Evolutionary conservation across 139 green algal species (phyloP).

Genomic region (Limnomonas spitsbergensis): DNA sequence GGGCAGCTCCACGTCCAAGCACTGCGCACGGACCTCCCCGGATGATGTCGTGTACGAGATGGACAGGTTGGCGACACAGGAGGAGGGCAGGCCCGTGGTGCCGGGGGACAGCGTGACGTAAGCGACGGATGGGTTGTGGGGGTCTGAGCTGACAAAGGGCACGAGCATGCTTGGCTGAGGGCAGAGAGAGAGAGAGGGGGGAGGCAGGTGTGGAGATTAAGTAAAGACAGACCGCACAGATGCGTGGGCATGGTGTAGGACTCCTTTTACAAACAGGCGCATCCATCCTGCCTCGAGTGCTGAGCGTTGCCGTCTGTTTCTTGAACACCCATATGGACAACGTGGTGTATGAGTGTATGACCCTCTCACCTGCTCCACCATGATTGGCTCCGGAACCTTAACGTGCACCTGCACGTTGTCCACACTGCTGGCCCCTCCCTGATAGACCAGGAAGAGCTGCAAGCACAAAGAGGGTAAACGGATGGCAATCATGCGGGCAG

Average conservation of each 20-base stretch:
- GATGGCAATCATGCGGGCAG: too few species aligned
- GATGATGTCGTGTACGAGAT: conserved; percentile 14
- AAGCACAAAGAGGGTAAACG: too few species aligned
- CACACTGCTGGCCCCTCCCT: neutral
- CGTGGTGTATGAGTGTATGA: too few species aligned
- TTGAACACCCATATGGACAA: too few species aligned
- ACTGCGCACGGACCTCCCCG: conserved; percentile 17
- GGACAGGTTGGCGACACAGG: neutral
- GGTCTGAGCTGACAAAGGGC: conserved; percentile 13
- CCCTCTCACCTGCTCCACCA: neutral
- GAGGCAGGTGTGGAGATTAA: neutral
- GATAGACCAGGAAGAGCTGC: neutral
- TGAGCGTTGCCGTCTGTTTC: too few species aligned
- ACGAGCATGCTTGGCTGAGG: conserved; percentile 23
- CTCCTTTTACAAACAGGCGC: too few species aligned
- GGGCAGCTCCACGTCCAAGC: conserved; percentile 40
- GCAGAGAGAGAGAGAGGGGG: neutral
- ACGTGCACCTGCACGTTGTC: neutral
- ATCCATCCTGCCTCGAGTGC: too few species aligned
- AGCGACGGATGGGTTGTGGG: conserved; percentile 21
- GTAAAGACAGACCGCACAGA: too few species aligned
- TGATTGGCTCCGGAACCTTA: neutral
- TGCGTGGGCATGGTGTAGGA: too few species aligned
- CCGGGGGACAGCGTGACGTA: neutral
- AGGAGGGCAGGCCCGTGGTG: neutral